Percentiles rank a stretch among this genome's conserved stretches.
phyloP scores from a whole-genome alignment of 2,329 filamentous ascomycete species.

The Amesomyces nigricolor region DNA sequence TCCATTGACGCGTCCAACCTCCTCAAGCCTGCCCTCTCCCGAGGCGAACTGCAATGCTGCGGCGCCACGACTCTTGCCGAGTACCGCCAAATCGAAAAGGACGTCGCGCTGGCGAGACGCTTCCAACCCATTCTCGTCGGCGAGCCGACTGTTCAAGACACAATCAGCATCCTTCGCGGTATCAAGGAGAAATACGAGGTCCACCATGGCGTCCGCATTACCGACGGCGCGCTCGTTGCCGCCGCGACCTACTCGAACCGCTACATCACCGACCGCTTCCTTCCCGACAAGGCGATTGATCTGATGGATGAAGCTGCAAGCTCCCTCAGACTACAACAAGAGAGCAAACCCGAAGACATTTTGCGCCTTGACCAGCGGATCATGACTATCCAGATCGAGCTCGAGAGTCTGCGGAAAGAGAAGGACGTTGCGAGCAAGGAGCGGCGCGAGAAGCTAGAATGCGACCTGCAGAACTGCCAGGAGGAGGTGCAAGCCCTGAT shows the following conservation, averaged over 20 bases:
- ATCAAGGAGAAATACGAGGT: conserved; percentile 98
- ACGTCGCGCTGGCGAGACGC: conserved; percentile 82
- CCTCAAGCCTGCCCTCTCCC: conserved; percentile 85
- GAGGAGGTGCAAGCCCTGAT: conserved; percentile 70
- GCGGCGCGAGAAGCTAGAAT: conserved; percentile 77
- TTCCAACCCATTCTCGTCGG: conserved; percentile 95
- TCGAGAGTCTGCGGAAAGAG: conserved; percentile 91
- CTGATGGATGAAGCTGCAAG: conserved; percentile 93
- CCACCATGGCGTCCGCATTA: conserved; percentile 92
- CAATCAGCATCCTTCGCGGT: conserved; percentile 88
- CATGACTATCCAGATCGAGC: conserved; percentile 94
- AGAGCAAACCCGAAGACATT: conserved; percentile 93
- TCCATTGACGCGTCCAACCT: conserved; percentile 95
- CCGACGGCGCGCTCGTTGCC: conserved; percentile 83
- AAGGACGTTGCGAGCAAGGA: conserved; percentile 86
- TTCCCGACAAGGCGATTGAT: conserved; percentile 96
- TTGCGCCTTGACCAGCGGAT: conserved; percentile 89
- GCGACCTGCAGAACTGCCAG: conserved; percentile 68
- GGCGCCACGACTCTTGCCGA: conserved; percentile 91
- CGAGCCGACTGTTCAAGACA: conserved; percentile 85
- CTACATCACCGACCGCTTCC: conserved; percentile 92
- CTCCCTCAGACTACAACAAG: conserved; percentile 83
- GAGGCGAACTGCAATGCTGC: conserved; percentile 90
- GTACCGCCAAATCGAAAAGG: conserved; percentile 91
- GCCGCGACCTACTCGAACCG: conserved; percentile 89